Conservation (phyloP, 2,329 filamentous ascomycete species). For the Bipolaris oryzae region DNA sequence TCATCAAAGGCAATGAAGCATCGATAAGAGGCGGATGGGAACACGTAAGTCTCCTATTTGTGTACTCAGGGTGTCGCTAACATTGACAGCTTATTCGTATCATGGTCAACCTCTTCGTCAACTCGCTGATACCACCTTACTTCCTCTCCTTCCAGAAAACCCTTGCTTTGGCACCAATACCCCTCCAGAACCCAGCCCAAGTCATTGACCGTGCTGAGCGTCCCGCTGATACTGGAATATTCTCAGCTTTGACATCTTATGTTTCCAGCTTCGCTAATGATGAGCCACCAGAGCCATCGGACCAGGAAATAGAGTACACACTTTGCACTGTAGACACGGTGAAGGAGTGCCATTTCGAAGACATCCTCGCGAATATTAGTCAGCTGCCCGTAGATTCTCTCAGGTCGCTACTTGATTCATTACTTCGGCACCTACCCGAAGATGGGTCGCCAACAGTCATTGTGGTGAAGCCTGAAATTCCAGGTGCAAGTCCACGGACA, state of each 20-base stretch:
- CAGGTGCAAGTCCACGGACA: slow-evolving; percentile 64
- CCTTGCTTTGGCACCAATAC: slow-evolving; percentile 78
- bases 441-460: slow-evolving; percentile 82
- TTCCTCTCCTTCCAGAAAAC: slow-evolving; percentile 69
- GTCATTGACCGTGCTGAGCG: slow-evolving; percentile 87
- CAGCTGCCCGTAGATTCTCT: slow-evolving; percentile 66
- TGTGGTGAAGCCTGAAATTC: slow-evolving; percentile 84
- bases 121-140: slow-evolving; percentile 86
- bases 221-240: slow-evolving; percentile 79
- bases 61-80: slow-evolving; percentile 44
- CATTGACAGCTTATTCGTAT: slow-evolving; percentile 77
- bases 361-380: slow-evolving; percentile 82
- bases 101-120: slow-evolving; percentile 94
- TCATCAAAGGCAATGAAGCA: slow-evolving; percentile 83
- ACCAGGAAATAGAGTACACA: slow-evolving; percentile 95
- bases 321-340: slow-evolving; percentile 94
- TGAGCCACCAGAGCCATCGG: slow-evolving; percentile 94
- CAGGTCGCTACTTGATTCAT: slow-evolving; percentile 69
- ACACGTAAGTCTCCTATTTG: slow-evolving; percentile 61
- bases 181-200: slow-evolving; percentile 87
- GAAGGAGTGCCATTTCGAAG: slow-evolving; percentile 82
- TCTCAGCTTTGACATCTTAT: slow-evolving; percentile 94
- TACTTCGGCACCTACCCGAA: slow-evolving; percentile 86
- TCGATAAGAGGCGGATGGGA: slow-evolving; percentile 79
- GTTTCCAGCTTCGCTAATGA: slow-evolving; percentile 99